Evolutionary conservation across 306 rosid genomes (phyloP), one percentile per base, ranked within the genome.

Genomic region (Dryas drummondii): DNA sequence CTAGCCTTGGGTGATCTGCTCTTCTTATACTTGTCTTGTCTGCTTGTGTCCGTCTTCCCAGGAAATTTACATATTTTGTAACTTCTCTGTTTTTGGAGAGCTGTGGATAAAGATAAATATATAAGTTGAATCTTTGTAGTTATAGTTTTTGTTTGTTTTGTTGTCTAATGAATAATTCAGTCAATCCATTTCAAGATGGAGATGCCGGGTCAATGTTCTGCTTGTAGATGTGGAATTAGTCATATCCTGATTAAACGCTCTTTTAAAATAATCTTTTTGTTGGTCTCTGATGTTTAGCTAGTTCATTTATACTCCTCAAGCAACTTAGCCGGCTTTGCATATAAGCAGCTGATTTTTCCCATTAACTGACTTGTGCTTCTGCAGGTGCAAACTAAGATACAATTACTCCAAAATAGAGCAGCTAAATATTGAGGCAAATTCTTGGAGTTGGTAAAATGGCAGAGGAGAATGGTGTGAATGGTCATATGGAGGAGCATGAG

Each of bases 361-460:
- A 19, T 61, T 13, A 41, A 76, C 72, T 42, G 19, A 56, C 70
- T 64, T 45, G 49, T 76, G 66, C 66, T 66, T 66, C 5, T 11
- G 52, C 73, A 79, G 89, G 77, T 73, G 67, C 66, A 80, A 14
- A 49, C 22, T 57, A 51, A 44, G 69, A n/a, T 67, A 37, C 13
- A 46, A 15, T 32, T 50, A 64, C 8, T 48, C 32, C 12, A 51
- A 74, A 53, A 2, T 22, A 26, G 59, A 57, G 73, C 41, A 68
- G 45, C 71, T 51, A 41, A 32, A 41, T 13, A 73, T 68, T 42
- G 74, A 40, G 70, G 48, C 22, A 12, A 63, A 4, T 22, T 71
- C 40, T 67, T 66, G 70, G 71, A 52, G 65, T 50, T 56, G 65
- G 77, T 61, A 70, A 82, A 17, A 89, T 91, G 94, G 86, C 44